Base-by-base conservation (phyloP, 2,329 filamentous ascomycete species). In the Westerdykella sp. region DNA sequence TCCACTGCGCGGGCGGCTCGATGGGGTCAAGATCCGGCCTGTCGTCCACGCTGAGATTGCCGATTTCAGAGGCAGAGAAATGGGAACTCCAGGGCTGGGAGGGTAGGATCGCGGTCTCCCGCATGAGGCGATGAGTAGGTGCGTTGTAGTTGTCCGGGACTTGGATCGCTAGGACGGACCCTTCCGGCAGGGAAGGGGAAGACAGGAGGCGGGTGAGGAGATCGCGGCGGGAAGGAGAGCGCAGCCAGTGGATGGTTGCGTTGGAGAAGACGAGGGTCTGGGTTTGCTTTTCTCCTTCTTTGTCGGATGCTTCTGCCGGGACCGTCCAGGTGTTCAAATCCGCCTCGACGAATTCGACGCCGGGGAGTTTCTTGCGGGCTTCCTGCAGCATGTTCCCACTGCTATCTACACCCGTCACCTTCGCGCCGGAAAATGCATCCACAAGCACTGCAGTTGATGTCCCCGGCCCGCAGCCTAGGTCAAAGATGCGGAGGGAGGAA, bases 381-480 rank as follows among this genome's bases (percentile, higher is more conserved):
- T 72, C 72, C 1, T 54, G 44, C 5, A 82, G 67, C 79, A 82
- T 81, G 49, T 78, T 73, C 0, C 72, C 69, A 0, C 73, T 77
- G 0, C 73, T 73, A 50, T 82, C 79, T 37, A 82, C 68, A 9
- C 77, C 79, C 0, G 66, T 65, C 35, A 81, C 51, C 0, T 55
- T 44, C 0, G 78, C 73, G 4, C 59, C 37, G 0, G 77, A 75
- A 55, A 74, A 82, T 4, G 68, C 68, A 2, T 57, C 51, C 4
- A 63, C 59, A 1, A 82, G 68, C 1, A 74, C 70, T 1, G 63
- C 59, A 0, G 78, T 81, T 2, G 74, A 78, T 62, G 80, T 81
- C 5, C 74, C 79, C 0, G 79, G 79, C 0, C 79, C 79, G 57
- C 79, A 82, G 50, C 79, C 79, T 1, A 82, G 66, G 46, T 82